These are phyloP conservation scores for Podospora fimiseda DNA, from an alignment of 495 filamentous ascomycete species.

Conservation along the genomic window DNA sequence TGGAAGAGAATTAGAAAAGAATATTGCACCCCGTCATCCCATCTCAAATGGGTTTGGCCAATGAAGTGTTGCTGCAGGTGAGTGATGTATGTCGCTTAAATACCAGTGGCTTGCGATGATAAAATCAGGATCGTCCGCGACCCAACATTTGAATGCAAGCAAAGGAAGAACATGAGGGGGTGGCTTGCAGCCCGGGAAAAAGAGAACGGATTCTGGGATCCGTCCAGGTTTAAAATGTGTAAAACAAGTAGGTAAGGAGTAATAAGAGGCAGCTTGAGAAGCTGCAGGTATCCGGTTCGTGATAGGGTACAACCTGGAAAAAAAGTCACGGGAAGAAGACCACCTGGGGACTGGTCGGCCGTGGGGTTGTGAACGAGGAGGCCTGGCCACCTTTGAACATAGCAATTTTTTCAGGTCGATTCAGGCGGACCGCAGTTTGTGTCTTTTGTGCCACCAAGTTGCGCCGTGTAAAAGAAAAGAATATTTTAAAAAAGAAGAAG, in stretches of 20 bases:
- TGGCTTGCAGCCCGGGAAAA: conserved; percentile 6
- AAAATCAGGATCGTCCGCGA: conserved; percentile 11
- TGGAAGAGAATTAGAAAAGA: background rate
- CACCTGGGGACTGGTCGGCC: background rate
- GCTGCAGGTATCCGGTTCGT: background rate
- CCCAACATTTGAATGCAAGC: background rate
- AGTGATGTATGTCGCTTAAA: background rate
- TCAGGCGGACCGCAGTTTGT: background rate
- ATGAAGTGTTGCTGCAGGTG: background rate
- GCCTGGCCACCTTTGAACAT: background rate
- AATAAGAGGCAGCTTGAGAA: background rate
- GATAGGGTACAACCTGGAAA: background rate
- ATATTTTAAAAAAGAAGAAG: background rate
- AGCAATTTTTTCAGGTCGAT: background rate
- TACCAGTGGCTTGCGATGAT: conserved; percentile 4
- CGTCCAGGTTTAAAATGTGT: too few species aligned
- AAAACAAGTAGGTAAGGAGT: background rate
- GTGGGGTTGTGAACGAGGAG: background rate
- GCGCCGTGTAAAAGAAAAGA: background rate
- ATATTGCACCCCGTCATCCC: background rate
- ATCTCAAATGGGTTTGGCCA: background rate
- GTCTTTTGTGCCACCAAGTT: conserved; percentile 5
- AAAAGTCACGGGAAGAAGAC: background rate
- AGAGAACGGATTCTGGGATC: too few species aligned
- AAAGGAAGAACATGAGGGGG: conserved; percentile 6